Base-by-base conservation (phyloP, 2,329 filamentous ascomycete genomes). In the Scorias spongiosa region DNA sequence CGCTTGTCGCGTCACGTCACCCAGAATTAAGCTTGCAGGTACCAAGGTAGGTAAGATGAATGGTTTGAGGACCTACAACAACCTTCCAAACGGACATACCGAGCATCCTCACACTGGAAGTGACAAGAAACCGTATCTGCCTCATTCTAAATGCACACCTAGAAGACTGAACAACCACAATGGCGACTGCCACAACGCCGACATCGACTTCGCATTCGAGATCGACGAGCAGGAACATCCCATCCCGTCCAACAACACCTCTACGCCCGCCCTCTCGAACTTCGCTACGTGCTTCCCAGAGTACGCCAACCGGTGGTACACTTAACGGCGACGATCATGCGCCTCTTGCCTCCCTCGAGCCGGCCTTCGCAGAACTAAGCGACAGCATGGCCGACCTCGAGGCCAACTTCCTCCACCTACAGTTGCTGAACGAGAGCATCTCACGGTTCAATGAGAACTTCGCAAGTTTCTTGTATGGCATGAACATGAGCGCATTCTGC, bases 401-500 rank as follows among this genome's bases (percentile, higher is more conserved):
- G 68, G 85, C 87, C 48, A 96, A 98, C 63, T 87, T 96, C 69
- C 86, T 93, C 81, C 87, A 95, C 61, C 79, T 98, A 52, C 89
- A 96, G 63, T 69, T 95, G 49, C 93, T 98, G 80, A 87, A 98
- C 59, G 89, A 96, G 68, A 93, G 85, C 57, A 66, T 98, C 52
- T 78, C 85, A 18, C 78, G 91, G 20, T 98, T 98, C 64, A 89
- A 81, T 63, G 91, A 98, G 70, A 93, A 84, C 58, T 98, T 98
- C 63, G 87, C 87, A 1, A 86, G 82, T 54, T 96, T 98, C 57
- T 66, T 98, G 39, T 98, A 96, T 56, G 91, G 91, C 2, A 64
- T 98, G 60, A 96, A 96, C 59, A 95, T 98, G 88, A 96, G 95
- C 63, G 91, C 91, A 1, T 98, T 96, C 61, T 96, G 89, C 62